A percentile compares a stretch with the other conserved stretches of the same genome.
Evolutionary conservation across 1,139 yeast species (phyloP).

Genomic region (Hyphopichia wangnamkhiaoensis): DNA sequence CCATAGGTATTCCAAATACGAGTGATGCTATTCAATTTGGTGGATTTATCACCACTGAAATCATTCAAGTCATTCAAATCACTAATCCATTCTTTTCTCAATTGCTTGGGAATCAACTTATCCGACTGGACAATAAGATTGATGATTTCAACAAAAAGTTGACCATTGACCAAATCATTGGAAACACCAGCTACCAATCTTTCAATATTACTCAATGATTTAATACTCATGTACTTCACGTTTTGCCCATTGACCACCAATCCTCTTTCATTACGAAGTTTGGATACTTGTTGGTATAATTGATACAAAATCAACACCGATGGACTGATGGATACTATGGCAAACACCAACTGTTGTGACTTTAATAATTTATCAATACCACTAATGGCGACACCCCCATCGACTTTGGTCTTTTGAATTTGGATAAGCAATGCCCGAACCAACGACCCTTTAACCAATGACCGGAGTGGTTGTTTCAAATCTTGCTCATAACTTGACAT

Average conservation of each 20-base stretch:
- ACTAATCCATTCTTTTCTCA: conserved; percentile 51
- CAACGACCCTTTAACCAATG: conserved; percentile 66
- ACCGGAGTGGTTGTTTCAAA: conserved; percentile 66
- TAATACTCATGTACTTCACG: conserved; percentile 45
- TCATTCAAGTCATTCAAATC: conserved; percentile 57
- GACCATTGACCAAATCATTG: conserved; percentile 42
- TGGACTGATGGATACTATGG: conserved; percentile 86
- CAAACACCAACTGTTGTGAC: conserved; percentile 91
- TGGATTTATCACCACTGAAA: conserved; percentile 21
- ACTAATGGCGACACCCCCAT: conserved; percentile 83
- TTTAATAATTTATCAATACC: conserved; percentile 89
- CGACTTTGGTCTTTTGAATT: conserved; percentile 92
- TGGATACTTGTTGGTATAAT: conserved; percentile 23
- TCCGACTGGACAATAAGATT: conserved; percentile 52
- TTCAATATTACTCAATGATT: conserved; percentile 59
- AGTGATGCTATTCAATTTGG: conserved; percentile 44
- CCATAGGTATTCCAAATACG: conserved; percentile 61
- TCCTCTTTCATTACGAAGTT: conserved; percentile 31
- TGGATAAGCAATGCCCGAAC: conserved; percentile 81
- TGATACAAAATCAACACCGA: conserved; percentile 61
- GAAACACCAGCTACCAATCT: conserved; percentile 31
- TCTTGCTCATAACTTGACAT: conserved; percentile 81
- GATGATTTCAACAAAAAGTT: conserved; percentile 57
- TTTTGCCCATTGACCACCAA: conserved; percentile 41
- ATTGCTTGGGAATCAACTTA: conserved; percentile 45